Evolutionary conservation across 345 rosid genomes (phyloP).

Genomic region (Hibiscus tridactylites): DNA sequence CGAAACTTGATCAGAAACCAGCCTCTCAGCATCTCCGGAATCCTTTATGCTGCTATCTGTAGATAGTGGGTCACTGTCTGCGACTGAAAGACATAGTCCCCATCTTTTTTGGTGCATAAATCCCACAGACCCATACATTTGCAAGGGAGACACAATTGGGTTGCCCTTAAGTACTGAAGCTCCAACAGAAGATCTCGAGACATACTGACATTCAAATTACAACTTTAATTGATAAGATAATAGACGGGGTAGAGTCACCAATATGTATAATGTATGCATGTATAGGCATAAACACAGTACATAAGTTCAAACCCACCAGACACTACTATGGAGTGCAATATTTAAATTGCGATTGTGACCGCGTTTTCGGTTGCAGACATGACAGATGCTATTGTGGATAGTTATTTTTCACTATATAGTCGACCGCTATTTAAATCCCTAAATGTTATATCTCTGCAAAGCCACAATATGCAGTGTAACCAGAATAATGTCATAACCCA

Average conservation of each 20-base stretch:
- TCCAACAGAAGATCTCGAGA: constrained; percentile 13
- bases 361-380: too few species aligned
- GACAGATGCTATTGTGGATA: too few species aligned
- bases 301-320: neutral
- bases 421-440: too few species aligned
- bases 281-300: neutral
- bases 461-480: neutral
- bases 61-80: constrained; percentile 34
- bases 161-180: constrained; percentile 16
- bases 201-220: constrained; percentile 23
- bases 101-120: constrained; percentile 19
- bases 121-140: constrained; percentile 12
- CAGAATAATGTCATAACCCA: neutral
- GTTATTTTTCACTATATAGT: too few species aligned
- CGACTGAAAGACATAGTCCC: constrained; percentile 27
- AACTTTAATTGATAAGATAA: constrained; percentile 19
- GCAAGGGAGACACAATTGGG: constrained; percentile 14
- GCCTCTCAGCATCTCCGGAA: constrained; percentile 15
- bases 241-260: constrained; percentile 7
- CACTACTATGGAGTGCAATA: neutral
- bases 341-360: too few species aligned
- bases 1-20: constrained; percentile 16
- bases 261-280: neutral
- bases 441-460: neutral
- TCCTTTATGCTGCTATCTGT: constrained; percentile 16